These are phyloP conservation scores for Hypoxylon sp. DNA, from an alignment of 2,329 filamentous ascomycete species.

Conservation along the genomic window DNA sequence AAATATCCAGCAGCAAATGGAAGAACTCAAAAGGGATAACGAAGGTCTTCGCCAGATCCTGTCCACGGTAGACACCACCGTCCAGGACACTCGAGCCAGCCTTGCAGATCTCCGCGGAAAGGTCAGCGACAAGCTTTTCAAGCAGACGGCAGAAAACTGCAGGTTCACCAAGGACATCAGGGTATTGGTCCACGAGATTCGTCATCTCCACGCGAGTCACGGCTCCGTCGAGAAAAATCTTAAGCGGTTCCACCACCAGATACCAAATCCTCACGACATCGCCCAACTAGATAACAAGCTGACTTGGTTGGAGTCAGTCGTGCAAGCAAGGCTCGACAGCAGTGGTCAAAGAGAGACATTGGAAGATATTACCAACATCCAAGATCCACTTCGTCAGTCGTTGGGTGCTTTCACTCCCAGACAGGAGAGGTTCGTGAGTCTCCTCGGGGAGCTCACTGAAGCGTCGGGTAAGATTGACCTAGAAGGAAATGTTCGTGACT, in stretches of 20 bases:
- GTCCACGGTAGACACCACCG: conserved; percentile 13
- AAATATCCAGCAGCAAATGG: conserved; percentile 21
- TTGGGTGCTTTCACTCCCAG: conserved; percentile 18
- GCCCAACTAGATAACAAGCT: conserved; percentile 12
- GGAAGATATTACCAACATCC: neutral
- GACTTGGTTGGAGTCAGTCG: conserved; percentile 21
- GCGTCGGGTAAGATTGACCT: conserved; percentile 11
- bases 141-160: conserved; percentile 19
- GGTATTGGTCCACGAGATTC: conserved; percentile 16
- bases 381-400: conserved; percentile 13
- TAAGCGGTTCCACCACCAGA: neutral
- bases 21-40: conserved; percentile 23
- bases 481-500: neutral
- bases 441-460: conserved; percentile 21
- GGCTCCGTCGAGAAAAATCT: conserved; percentile 9
- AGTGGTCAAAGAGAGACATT: conserved; percentile 14
- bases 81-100: conserved; percentile 9
- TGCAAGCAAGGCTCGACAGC: conserved; percentile 22
- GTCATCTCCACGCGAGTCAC: conserved; percentile 12
- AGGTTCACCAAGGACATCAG: conserved; percentile 27
- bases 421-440: conserved; percentile 22
- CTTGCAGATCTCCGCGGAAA: conserved; percentile 22
- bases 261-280: conserved; percentile 10
- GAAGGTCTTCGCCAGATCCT: conserved; percentile 18
- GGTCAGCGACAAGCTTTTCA: conserved; percentile 25